A percentile compares a stretch with the other conserved stretches of the same genome.
Evolutionary conservation across 1,284 basidiomycete genomes (phyloP).

Genomic region (Tilletia caries): DNA sequence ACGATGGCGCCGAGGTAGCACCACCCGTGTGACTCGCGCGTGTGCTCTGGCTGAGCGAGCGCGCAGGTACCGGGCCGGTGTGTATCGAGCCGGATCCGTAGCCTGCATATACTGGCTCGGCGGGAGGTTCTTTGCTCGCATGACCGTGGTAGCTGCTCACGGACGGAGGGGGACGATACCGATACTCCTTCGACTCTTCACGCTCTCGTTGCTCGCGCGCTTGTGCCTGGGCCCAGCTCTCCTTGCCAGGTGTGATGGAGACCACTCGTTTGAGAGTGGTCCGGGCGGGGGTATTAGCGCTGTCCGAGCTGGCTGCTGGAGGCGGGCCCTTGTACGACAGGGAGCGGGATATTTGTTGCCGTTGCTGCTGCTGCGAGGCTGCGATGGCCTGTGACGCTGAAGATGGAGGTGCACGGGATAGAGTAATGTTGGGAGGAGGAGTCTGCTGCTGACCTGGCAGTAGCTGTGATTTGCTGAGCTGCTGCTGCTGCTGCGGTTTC

Average conservation of each 20-base stretch:
- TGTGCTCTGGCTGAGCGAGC: neutral
- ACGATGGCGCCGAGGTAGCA: too few species aligned
- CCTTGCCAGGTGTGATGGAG: conserved; percentile 9
- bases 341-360: neutral
- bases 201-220: neutral
- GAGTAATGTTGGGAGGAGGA: neutral
- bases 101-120: neutral
- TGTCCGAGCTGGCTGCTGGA: neutral
- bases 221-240: neutral
- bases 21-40: neutral
- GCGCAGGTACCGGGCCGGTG: neutral
- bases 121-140: too few species aligned
- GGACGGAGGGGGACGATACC: neutral
- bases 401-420: neutral
- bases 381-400: neutral
- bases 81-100: neutral
- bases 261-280: neutral
- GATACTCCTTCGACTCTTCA: neutral
- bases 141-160: too few species aligned
- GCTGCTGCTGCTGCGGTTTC: too few species aligned
- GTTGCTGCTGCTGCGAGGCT: neutral
- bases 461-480: neutral
- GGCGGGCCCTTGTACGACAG: neutral
- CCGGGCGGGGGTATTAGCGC: neutral
- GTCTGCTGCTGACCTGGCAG: neutral